phyloP scores from a whole-genome alignment of 148 eudicot genomes.

The Spergularia marina region DNA sequence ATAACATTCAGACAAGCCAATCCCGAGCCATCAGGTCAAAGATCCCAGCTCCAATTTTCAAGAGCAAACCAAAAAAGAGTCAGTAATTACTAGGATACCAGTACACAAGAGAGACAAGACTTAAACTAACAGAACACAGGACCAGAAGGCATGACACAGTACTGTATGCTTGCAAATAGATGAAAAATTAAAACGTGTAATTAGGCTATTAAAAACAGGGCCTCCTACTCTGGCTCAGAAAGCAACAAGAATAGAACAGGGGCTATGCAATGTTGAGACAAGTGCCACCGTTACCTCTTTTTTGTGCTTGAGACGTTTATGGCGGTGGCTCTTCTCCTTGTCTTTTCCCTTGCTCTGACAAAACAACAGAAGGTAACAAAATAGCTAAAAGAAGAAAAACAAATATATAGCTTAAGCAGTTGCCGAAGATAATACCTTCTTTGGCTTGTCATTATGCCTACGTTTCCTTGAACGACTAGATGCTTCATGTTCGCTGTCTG shows the following conservation, averaged over 20 bases:
- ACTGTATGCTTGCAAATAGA: background rate
- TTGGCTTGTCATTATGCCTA: constrained; percentile 55
- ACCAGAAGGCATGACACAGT: no score
- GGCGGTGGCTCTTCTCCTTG: constrained; percentile 58
- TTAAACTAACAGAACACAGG: background rate
- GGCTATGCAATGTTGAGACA: constrained; percentile 8
- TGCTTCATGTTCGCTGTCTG: constrained; percentile 63
- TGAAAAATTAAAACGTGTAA: background rate
- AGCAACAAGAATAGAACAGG: background rate
- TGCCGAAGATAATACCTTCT: constrained; percentile 49
- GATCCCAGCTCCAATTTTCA: constrained; percentile 97
- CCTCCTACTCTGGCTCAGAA: background rate
- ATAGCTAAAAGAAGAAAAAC: background rate
- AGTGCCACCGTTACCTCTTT: constrained; percentile 63
- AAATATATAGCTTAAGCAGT: constrained; percentile 7
- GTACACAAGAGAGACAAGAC: background rate
- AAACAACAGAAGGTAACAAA: constrained; percentile 16
- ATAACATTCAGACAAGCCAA: constrained; percentile 65
- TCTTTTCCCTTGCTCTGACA: constrained; percentile 73
- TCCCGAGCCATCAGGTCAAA: constrained; percentile 56
- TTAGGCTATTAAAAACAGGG: background rate
- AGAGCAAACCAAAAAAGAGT: constrained; percentile 69
- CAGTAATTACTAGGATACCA: constrained; percentile 47
- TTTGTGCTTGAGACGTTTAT: constrained; percentile 63
- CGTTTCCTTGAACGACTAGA: constrained; percentile 56